A percentile compares a stretch with the other conserved stretches of the same genome.
Conservation (phyloP, 768 basidiomycete genomes). For the Termitomyces titanicus region DNA sequence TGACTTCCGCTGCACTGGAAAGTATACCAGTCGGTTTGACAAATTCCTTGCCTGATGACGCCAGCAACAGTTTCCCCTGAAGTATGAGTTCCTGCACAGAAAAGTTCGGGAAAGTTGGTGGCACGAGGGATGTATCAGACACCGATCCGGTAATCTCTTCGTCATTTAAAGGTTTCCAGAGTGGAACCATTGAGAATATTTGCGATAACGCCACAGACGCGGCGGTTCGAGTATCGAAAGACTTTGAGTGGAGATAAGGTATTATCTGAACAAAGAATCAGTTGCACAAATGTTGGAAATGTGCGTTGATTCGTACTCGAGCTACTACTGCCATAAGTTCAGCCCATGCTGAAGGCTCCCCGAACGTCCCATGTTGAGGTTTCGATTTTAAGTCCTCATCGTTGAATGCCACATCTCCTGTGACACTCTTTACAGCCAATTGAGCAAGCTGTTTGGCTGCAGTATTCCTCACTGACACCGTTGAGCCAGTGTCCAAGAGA, state of each 20-base stretch:
- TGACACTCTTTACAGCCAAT: constrained; percentile 82
- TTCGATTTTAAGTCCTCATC: constrained; percentile 73
- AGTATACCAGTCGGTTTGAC: constrained; percentile 68
- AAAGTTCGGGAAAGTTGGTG: constrained; percentile 68
- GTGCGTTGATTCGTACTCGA: constrained; percentile 48
- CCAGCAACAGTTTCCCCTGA: constrained; percentile 77
- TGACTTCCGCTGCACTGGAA: constrained; percentile 74
- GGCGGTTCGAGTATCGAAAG: constrained; percentile 88
- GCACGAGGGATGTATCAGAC: constrained; percentile 23
- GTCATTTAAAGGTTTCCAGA: constrained; percentile 60
- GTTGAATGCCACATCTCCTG: constrained; percentile 69
- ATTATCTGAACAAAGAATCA: constrained; percentile 56
- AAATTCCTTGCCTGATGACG: constrained; percentile 94
- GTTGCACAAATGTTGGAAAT: constrained; percentile 1
- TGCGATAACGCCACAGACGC: constrained; percentile 86
- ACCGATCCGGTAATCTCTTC: constrained; percentile 25
- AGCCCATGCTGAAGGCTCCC: constrained; percentile 79
- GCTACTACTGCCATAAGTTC: constrained; percentile 89
- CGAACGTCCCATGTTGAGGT: constrained; percentile 53
- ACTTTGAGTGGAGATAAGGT: constrained; percentile 87
- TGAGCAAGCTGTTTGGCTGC: constrained; percentile 96
- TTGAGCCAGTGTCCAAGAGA: constrained; percentile 93
- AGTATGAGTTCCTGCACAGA: constrained; percentile 73
- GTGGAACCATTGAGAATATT: constrained; percentile 80
- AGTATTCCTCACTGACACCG: constrained; percentile 84